phyloP scores from a whole-genome alignment of 345 rosid genomes.

The Pistacia atlantica region DNA sequence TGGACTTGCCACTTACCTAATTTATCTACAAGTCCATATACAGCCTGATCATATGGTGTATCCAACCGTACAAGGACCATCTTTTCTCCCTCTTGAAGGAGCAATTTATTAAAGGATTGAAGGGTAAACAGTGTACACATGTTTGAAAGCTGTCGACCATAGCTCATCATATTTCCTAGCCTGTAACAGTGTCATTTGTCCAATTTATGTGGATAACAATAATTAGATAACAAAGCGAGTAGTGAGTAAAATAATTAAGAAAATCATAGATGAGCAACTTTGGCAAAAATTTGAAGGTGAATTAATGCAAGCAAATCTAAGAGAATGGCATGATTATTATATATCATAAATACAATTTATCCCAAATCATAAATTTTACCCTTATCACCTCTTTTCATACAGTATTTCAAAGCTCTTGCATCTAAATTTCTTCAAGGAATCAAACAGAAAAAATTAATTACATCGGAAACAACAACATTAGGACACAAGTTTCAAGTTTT shows the following conservation, averaged over 20 bases:
- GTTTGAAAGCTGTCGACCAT: conserved; percentile 71
- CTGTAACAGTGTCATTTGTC: conserved; percentile 46
- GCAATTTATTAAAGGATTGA: conserved; percentile 81
- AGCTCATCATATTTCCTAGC: conserved; percentile 46
- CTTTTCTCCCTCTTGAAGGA: conserved; percentile 98
- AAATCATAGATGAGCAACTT: neutral
- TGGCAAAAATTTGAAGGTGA: neutral
- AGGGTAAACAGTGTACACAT: conserved; percentile 84
- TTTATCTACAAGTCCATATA: conserved; percentile 92
- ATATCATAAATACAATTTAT: neutral
- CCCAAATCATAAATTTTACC: no score
- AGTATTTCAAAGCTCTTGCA: neutral
- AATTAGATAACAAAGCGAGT: conserved; percentile 14
- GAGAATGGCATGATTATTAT: neutral
- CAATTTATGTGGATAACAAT: conserved; percentile 11
- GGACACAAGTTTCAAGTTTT: neutral
- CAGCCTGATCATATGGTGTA: conserved; percentile 96
- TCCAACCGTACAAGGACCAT: conserved; percentile 92
- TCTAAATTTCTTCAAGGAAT: neutral
- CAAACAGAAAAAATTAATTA: neutral
- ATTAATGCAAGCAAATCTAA: neutral
- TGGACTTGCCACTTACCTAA: conserved; percentile 52
- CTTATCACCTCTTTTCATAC: no score
- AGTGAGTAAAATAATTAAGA: neutral
- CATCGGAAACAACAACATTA: neutral